Percentiles rank a stretch among this genome's conserved stretches.
These are phyloP conservation scores for Aspergillus taichungensis DNA, from an alignment of 495 filamentous ascomycete genomes.

Conservation along the genomic window DNA sequence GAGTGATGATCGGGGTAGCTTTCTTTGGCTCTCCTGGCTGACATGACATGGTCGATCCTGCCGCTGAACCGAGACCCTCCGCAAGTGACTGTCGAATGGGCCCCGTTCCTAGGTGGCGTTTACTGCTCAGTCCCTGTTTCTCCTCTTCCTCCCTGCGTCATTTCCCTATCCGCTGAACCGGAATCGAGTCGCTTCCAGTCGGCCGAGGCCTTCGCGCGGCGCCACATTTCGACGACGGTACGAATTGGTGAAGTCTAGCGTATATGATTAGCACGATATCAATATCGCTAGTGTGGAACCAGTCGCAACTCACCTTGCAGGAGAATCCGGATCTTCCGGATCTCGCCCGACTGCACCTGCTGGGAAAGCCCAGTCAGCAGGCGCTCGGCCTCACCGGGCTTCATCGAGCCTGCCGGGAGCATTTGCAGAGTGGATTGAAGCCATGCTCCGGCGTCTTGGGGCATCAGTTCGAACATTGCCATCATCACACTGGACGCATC, in stretches of 20 bases:
- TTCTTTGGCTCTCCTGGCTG: too few relatives aligned
- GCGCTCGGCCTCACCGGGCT: constrained; percentile 51
- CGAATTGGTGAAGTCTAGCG: constrained; percentile 77
- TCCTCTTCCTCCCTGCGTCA: too few relatives aligned
- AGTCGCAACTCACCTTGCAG: constrained; percentile 52
- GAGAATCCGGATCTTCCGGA: constrained; percentile 72
- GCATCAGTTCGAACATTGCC: constrained; percentile 78
- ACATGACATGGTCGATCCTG: too few relatives aligned
- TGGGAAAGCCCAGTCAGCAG: constrained; percentile 57
- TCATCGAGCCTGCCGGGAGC: constrained; percentile 74
- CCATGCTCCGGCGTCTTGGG: constrained; percentile 67
- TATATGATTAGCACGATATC: constrained; percentile 3
- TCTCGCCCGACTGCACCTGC: constrained; percentile 59
- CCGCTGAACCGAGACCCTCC: too few relatives aligned
- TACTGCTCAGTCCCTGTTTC: too few relatives aligned
- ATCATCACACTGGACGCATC: constrained; percentile 91
- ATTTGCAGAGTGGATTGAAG: constrained; percentile 73
- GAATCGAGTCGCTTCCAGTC: constrained; percentile 77
- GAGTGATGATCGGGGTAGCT: too few relatives aligned
- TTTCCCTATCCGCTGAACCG: constrained; percentile 56
- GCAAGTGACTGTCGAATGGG: too few relatives aligned
- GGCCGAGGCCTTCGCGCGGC: constrained; percentile 80
- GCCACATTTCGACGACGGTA: constrained; percentile 92
- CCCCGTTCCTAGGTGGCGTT: too few relatives aligned
- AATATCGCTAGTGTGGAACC: neutral